phyloP scores from a whole-genome alignment of 768 basidiomycete species.

The Sarcomyxa edulis region DNA sequence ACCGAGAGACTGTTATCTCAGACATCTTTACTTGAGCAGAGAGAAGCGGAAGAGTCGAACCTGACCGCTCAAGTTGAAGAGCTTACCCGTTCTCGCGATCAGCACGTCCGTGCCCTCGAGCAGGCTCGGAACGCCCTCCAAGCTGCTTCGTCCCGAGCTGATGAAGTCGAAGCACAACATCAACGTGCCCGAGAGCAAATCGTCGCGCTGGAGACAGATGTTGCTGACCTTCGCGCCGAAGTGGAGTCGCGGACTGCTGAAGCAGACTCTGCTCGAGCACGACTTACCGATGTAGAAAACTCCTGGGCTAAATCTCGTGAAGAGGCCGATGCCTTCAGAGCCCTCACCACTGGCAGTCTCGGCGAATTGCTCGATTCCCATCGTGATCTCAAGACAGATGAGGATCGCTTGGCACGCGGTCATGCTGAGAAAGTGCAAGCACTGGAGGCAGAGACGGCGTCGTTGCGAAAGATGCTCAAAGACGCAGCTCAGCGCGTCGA shows the following conservation, averaged over 20 bases:
- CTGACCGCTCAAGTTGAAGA: conserved; percentile 68
- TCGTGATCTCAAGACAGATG: conserved; percentile 77
- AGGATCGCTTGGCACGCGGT: conserved; percentile 68
- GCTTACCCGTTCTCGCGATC: conserved; percentile 63
- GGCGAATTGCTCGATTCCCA: conserved; percentile 88
- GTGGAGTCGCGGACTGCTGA: conserved; percentile 73
- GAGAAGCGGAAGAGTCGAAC: conserved; percentile 70
- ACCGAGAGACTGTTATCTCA: conserved; percentile 69
- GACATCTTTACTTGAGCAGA: conserved; percentile 69
- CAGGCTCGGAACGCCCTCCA: conserved; percentile 77
- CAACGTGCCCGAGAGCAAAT: conserved; percentile 67
- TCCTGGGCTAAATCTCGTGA: conserved; percentile 89
- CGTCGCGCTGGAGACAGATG: conserved; percentile 64
- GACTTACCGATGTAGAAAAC: conserved; percentile 79
- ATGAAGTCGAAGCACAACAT: conserved; percentile 75
- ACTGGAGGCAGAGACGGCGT: conserved; percentile 71
- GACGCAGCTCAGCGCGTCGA: conserved; percentile 72
- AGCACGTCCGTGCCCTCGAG: conserved; percentile 84
- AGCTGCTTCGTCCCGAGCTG: conserved; percentile 69
- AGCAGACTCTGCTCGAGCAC: conserved; percentile 58
- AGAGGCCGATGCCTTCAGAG: conserved; percentile 87
- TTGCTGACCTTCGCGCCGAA: conserved; percentile 77
- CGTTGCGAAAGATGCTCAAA: conserved; percentile 74
- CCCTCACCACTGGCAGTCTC: conserved; percentile 79
- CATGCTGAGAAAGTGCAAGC: conserved; percentile 81